These are phyloP conservation scores for Begonia masoniana DNA, from an alignment of 306 rosid species.

Conservation along the genomic window DNA sequence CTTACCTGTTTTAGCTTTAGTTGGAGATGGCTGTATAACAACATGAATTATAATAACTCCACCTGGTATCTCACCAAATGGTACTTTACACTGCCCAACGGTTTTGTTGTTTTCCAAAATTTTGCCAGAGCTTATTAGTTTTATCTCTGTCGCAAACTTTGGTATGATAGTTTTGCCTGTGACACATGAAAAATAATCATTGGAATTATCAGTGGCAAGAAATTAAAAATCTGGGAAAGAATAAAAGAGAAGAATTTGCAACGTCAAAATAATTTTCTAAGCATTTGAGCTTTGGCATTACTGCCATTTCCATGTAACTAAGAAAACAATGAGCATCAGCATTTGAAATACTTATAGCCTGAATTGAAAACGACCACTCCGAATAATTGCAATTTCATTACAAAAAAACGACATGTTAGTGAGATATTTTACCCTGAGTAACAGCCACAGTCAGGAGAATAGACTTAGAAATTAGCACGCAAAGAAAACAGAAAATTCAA, in stretches of 20 bases:
- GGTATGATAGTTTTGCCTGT: conserved; percentile 71
- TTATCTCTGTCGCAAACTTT: conserved; percentile 93
- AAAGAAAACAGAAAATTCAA: background rate
- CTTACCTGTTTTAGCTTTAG: conserved; percentile 72
- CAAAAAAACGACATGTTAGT: no score
- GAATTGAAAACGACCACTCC: no score
- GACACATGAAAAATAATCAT: background rate
- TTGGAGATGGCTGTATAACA: conserved; percentile 62
- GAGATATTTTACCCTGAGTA: no score
- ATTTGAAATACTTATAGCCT: no score
- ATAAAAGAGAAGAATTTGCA: conserved; percentile 6
- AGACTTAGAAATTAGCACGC: no score
- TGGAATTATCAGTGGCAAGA: background rate
- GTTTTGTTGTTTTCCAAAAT: conserved; percentile 96
- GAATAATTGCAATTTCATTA: no score
- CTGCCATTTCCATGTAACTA: no score
- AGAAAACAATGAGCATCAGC: no score
- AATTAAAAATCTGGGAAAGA: conserved; percentile 3
- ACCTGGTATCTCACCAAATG: conserved; percentile 60
- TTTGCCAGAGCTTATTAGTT: conserved; percentile 83
- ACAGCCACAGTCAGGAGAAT: no score
- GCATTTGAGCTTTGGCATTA: no score
- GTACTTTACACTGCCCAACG: conserved; percentile 84
- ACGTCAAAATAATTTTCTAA: background rate
- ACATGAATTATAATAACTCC: conserved; percentile 62